Base-by-base conservation (phyloP, 805 yeast species). In the Hanseniaspora lachancei region DNA sequence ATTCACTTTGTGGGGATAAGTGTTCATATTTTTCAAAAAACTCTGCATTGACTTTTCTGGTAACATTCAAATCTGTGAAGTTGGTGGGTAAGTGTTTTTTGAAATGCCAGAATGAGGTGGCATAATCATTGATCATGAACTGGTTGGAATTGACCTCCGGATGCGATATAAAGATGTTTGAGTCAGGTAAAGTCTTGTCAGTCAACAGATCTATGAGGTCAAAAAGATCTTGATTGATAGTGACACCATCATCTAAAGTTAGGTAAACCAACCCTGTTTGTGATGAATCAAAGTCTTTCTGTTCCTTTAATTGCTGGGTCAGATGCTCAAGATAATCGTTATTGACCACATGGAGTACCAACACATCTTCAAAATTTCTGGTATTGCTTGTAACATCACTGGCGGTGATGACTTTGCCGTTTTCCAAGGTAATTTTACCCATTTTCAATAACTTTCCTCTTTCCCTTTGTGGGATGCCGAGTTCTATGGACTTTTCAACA, bases 261-360 rank as follows among this genome's bases (percentile, higher is more conserved):
- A 87, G 95, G 65, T 86, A 89, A 1, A 89, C 84, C 1, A 79
- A 77, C 21, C 76, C 69, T 2, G 72, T 69, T 3, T 66, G 59
- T 5, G 59, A 60, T n/a, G 36, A 34, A 42, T 64, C 64, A 57
- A 63, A 62, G 13, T 58, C 42, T 3, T 18, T 24, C 13, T 20
- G 20, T 18, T 36, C 49, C 15, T n/a, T 24, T 62, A 72, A 67
- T 15, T 62, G 51, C 6, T 68, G 62, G 5, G 68, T 68, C 20
- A 61, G 59, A 5, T 68, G 69, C 7, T 67, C 60, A 16, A 79
- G 65, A 62, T 82, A 84, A 0, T 64, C 66, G 0, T 59, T 55
- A 18, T 73, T 70, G 0, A 96, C 96, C 24, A 88, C 76, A 63
- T 91, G 97, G 7, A 91, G 61, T 1, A 91, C 72, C 29, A 88